A percentile compares a stretch with the other conserved stretches of the same genome.
phyloP scores from a whole-genome alignment of 164 flowering plant genomes.

The Aristolochia fimbriata region DNA sequence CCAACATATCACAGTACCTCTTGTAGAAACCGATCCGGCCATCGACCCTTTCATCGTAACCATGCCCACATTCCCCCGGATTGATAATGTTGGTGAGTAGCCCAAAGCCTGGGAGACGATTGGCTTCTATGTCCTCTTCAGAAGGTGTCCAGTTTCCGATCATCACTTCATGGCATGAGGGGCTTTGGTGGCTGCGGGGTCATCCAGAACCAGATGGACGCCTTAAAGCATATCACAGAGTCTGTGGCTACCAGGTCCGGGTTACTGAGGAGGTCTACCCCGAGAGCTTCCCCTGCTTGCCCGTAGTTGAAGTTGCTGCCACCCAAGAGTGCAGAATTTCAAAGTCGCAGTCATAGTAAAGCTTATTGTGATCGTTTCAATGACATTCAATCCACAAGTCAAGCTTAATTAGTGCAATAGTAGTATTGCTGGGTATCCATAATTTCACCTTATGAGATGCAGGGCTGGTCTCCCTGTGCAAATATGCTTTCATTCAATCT shows the following conservation, averaged over 20 bases:
- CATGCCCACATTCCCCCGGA: slow-evolving; percentile 31
- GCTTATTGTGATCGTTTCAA: too few species aligned
- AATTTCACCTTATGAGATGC: too few species aligned
- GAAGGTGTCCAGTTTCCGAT: slow-evolving; percentile 29
- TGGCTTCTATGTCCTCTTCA: slow-evolving; percentile 16
- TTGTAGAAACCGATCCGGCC: slow-evolving; percentile 10
- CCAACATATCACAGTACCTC: slow-evolving; percentile 7
- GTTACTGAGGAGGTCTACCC: slow-evolving; percentile 15
- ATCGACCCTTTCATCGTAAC: slow-evolving; percentile 2
- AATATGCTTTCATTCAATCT: too few species aligned
- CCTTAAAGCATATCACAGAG: slow-evolving; percentile 25
- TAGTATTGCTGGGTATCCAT: too few species aligned
- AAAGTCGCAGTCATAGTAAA: too few species aligned
- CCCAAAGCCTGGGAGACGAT: slow-evolving; percentile 26
- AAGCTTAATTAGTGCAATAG: too few species aligned
- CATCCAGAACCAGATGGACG: slow-evolving; percentile 41
- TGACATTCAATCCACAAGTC: background rate
- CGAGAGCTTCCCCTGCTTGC: slow-evolving; percentile 22
- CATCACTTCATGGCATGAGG: slow-evolving; percentile 30
- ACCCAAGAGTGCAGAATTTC: too few species aligned
- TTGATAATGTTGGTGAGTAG: slow-evolving; percentile 39
- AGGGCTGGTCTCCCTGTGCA: too few species aligned
- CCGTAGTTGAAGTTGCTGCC: slow-evolving; percentile 37
- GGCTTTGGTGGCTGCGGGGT: slow-evolving; percentile 33
- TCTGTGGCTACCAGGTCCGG: slow-evolving; percentile 31